Base-by-base conservation (phyloP, 805 yeast species). In the Candida pseudofarinosa region DNA sequence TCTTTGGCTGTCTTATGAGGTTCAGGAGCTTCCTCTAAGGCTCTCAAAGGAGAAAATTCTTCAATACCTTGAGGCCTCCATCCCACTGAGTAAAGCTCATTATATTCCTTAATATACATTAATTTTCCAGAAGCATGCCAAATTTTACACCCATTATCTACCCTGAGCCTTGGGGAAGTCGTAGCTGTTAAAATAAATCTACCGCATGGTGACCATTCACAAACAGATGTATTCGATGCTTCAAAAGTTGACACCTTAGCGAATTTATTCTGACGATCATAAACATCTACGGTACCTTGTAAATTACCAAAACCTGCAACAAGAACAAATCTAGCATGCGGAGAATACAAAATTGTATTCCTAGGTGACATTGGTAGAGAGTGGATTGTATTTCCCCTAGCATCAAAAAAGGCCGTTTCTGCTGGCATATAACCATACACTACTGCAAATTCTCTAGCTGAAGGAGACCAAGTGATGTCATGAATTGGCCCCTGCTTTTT, bases 171-270 rank as follows among this genome's bases (percentile, higher is more conserved):
- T 50, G 99, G 99, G 16, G 97, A 81, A 0, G 98, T 93, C 4
- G 98, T 95, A 15, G 99, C 98, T 13, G 98, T 91, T 63, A 93
- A 69, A 44, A 93, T 81, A 59, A 76, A 89, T 57, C 93, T 81
- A 32, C 99, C 98, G 66, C 93, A 95, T 7, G 99, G 99, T 2
- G 95, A 83, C 99, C 99, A 93, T 62, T 87, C 88, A 63, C 97
- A 91, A 36, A 85, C 95, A n/a, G 95, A 84, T 13, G 98, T 89
- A 69, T 93, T 95, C 36, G 96, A 70, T 12, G 98, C 99, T 58
- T 88, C 87, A 57, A 93, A 85, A 15, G 87, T 76, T 16, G 89
- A 74, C 41, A 93, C 79, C 62, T 87, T 86, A 43, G 74, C 68
- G 63, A 89, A 91, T 64, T 86, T 85, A 59, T 84, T 81, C 62